Evolutionary conservation across 257 asterid genomes (phyloP), one percentile per base, ranked within the genome.

Genomic region (Euphrasia confusa): DNA sequence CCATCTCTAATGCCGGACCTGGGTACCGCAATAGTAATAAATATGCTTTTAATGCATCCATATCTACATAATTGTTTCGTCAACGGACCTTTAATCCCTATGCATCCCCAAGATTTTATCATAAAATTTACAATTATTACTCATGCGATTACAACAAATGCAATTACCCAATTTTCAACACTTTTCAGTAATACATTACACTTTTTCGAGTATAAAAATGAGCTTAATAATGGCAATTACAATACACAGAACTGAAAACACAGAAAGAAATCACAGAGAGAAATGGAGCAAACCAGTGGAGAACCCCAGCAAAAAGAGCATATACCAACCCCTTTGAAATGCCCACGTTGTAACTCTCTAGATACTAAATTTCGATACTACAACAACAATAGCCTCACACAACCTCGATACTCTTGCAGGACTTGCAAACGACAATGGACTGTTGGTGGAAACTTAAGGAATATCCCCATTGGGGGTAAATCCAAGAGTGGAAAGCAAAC

Each of bases 361-460:
- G 52, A 76, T 54, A 76, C 78, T 11, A 72, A 76, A 50, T 76
- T 76, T 12, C 64, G 73, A 52, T 72, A 76, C 52, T 76, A 45
- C 68, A 76, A 76, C 82, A 79, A 79, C 40, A 37, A 74, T 11
- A 58, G 55, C 68, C 68, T 1, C 7, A 7, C 61, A 67, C 84
- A 79, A 27, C 80, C 84, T 13, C 75, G 84, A 30, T 61, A 68
- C 60, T 57, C 58, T 5, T 79, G 82, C 77, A 68, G 39, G 74
- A 62, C 61, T 47, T 79, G 84, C 75, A 71, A 63, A 18, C 58
- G 80, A 1, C 70, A 52, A 24, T 76, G 81, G 81, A 79, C 81
- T 12, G 80, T 58, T 3, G 81, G 84, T 10, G 81, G 84, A 49
- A 73, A 33, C 60, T 55, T 70, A 55, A 73, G 81, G 69, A 54